Evolutionary conservation across 2,329 filamentous ascomycete species (phyloP).

Genomic region (Trichocomaceae sp.): DNA sequence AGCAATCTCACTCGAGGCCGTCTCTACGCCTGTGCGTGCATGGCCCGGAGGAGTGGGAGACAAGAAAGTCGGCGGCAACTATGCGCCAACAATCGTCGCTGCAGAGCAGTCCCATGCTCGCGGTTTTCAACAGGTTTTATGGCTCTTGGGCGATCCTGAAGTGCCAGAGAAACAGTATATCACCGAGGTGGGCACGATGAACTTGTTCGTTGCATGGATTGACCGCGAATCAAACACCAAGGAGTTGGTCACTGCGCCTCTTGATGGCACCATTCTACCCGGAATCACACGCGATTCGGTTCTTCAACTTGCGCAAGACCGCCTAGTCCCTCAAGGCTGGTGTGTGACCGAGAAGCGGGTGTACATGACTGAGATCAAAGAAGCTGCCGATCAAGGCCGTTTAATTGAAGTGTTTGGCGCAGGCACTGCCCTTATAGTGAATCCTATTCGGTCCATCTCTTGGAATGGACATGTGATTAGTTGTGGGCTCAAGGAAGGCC

Average conservation of each 20-base stretch:
- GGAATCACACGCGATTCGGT: constrained; percentile 92
- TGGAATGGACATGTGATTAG: constrained; percentile 77
- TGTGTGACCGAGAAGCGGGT: constrained; percentile 80
- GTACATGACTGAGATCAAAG: constrained; percentile 77
- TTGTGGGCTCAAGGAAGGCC: constrained; percentile 70
- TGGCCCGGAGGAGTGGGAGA: constrained; percentile 97
- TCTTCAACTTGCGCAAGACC: constrained; percentile 75
- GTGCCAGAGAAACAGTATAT: constrained; percentile 66
- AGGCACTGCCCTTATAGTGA: constrained; percentile 90
- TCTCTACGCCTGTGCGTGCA: constrained; percentile 90
- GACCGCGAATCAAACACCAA: constrained; percentile 83
- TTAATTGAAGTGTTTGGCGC: constrained; percentile 89
- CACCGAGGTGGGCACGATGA: constrained; percentile 98
- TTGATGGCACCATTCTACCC: constrained; percentile 94
- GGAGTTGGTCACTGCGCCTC: constrained; percentile 83
- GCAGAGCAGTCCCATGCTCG: constrained; percentile 84
- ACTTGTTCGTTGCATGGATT: constrained; percentile 81
- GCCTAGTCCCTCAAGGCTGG: constrained; percentile 80
- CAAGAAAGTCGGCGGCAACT: constrained; percentile 98
- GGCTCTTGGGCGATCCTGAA: constrained; percentile 72
- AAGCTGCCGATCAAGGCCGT: constrained; percentile 77
- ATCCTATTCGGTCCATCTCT: constrained; percentile 78
- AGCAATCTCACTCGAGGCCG: constrained; percentile 88
- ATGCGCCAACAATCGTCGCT: constrained; percentile 91
- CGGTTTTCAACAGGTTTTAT: constrained; percentile 96